Conservation (phyloP, 371 early-diverging fungal genomes). For the Mucor piriformis region DNA sequence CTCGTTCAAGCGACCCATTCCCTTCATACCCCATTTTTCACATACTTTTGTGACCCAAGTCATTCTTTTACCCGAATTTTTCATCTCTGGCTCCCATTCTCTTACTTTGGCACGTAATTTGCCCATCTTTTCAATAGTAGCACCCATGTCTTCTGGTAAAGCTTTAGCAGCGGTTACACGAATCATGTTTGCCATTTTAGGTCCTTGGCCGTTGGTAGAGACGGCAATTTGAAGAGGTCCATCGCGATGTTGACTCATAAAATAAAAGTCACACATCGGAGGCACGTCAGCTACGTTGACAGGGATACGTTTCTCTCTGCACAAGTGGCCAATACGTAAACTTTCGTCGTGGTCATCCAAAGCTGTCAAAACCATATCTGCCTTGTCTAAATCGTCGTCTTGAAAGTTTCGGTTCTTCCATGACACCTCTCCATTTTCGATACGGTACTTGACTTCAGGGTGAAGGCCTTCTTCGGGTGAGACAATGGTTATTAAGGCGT, state of each 20-base stretch:
- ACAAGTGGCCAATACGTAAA: constrained; percentile 67
- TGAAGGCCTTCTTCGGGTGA: constrained; percentile 67
- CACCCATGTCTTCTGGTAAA: constrained; percentile 68
- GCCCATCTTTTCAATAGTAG: constrained; percentile 76
- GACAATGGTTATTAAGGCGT: constrained; percentile 76
- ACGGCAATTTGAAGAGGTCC: constrained; percentile 87
- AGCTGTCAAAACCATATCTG: constrained; percentile 82
- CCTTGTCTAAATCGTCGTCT: constrained; percentile 56
- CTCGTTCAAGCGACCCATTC: constrained; percentile 34
- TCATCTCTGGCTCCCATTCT: constrained; percentile 67
- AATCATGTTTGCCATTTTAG: constrained; percentile 82
- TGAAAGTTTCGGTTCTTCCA: constrained; percentile 66
- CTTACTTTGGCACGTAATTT: constrained; percentile 68
- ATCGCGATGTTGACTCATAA: constrained; percentile 85
- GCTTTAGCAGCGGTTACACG: constrained; percentile 66
- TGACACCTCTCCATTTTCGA: constrained; percentile 58
- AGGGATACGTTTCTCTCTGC: constrained; percentile 73
- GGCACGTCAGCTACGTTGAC: constrained; percentile 94
- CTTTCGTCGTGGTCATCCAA: constrained; percentile 79
- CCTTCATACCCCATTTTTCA: constrained; percentile 56
- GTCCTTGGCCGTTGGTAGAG: constrained; percentile 90
- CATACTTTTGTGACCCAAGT: constrained; percentile 77
- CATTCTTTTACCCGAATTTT: constrained; percentile 76
- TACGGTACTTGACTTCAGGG: constrained; percentile 66
- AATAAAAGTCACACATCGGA: constrained; percentile 90